Percentiles rank a stretch among this genome's conserved stretches.
Conservation (phyloP, 2,329 filamentous ascomycete genomes). For the Mariannaea elegans region DNA sequence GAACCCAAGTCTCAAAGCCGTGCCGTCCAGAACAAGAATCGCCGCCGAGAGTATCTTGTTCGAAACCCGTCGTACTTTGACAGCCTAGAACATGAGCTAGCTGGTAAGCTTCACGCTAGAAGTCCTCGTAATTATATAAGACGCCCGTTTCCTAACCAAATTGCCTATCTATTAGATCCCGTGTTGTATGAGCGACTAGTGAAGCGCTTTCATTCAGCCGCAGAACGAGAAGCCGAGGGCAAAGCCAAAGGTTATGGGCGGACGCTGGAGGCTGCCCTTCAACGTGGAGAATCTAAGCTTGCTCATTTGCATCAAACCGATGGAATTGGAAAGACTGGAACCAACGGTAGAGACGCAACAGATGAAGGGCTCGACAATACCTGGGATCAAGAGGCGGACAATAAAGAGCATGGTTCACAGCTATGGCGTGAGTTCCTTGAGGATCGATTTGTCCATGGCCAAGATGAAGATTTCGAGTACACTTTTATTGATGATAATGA, state of each 20-base stretch:
- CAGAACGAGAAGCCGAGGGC: slow-evolving; percentile 78
- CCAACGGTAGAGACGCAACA: slow-evolving; percentile 11
- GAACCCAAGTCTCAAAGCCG: slow-evolving; percentile 53
- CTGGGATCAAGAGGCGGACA: slow-evolving; percentile 42
- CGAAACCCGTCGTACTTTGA: slow-evolving; percentile 77
- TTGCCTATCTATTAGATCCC: slow-evolving; percentile 63
- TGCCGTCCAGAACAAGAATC: slow-evolving; percentile 68
- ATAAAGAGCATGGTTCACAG: slow-evolving; percentile 71
- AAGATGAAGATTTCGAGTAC: slow-evolving; percentile 84
- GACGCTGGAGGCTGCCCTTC: slow-evolving; percentile 78
- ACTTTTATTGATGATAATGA: slow-evolving; percentile 73
- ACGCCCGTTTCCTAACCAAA: not conserved
- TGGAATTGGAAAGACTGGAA: not conserved
- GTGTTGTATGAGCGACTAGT: slow-evolving; percentile 84
- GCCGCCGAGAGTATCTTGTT: slow-evolving; percentile 79
- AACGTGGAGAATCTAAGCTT: slow-evolving; percentile 81
- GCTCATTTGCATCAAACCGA: slow-evolving; percentile 50
- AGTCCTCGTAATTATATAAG: not conserved
- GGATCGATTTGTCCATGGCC: slow-evolving; percentile 77
- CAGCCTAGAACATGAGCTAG: slow-evolving; percentile 63
- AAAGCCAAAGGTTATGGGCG: slow-evolving; percentile 80
- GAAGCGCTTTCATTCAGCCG: slow-evolving; percentile 76
- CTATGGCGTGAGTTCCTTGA: slow-evolving; percentile 79
- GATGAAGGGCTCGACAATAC: slow-evolving; percentile 48
- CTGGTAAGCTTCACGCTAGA: slow-evolving; percentile 48